Base-by-base conservation (phyloP, 75 land plant species). In the Picea sitchensis region DNA sequence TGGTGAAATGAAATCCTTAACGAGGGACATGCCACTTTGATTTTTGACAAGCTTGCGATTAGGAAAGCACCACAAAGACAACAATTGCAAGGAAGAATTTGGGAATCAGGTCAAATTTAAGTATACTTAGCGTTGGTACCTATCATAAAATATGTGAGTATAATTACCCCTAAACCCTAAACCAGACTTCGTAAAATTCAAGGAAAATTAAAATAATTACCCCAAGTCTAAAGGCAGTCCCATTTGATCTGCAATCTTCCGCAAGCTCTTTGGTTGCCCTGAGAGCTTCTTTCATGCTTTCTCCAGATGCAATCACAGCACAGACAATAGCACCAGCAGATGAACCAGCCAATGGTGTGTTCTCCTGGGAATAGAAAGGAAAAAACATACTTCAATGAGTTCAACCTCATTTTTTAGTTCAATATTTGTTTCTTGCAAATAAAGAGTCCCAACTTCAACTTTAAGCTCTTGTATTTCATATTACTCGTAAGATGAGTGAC, bases 311-410 rank as follows among this genome's bases (percentile, higher is more conserved):
- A 84, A 98, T 89, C 36, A 93, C 91, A 15, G 99, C 99, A 88
- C 93, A 91, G 14, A 92, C 96, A 68, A 98, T 87, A 14, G 99
- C 98, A 68, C 99, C 99, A 64, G 98, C 99, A 63, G 99, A 98
- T 32, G 99, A 90, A 63, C 99, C 99, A 83, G 99, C 93, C 73
- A 97, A 80, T 36, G 99, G 98, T 68, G 99, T 98, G 67, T 87
- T 90, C 61, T 95, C 99, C 99, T 97, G 91, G 32, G 57, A 68
- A 44, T n/a, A 41, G 9, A 71, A 71, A 44, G 44, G 47, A 71
- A 15, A 9, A 44, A 20, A 20, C 4, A 41, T 44, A 44, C 74
- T 44, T 21, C 26, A 71, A 71, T 71, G 74, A 9, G 11, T 2
- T 71, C 74, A 41, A 64, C 8, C 30, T 64, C 18, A 17, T n/a